Conservation (phyloP, 2,329 filamentous ascomycete species). For the Aspergillus ruber region DNA sequence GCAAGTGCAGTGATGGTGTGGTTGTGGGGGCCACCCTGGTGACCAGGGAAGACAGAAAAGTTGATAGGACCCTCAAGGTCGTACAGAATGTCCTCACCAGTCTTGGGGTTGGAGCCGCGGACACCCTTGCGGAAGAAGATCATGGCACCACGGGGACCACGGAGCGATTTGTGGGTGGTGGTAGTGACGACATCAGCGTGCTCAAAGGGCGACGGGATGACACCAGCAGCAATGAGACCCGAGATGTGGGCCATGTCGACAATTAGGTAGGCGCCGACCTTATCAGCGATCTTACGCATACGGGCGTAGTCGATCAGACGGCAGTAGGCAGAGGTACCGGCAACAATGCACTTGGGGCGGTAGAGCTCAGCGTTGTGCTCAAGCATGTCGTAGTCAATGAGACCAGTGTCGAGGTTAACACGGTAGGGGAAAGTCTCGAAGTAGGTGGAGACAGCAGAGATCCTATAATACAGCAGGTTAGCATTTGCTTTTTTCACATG, state of each 20-base stretch:
- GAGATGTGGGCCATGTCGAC: conserved; percentile 98
- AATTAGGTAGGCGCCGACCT: conserved; percentile 84
- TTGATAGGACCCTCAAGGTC: conserved; percentile 93
- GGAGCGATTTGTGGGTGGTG: conserved; percentile 94
- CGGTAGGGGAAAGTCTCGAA: conserved; percentile 97
- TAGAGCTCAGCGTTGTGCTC: conserved; percentile 83
- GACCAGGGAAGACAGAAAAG: conserved; percentile 91
- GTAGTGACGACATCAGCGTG: conserved; percentile 94
- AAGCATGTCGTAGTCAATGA: conserved; percentile 91
- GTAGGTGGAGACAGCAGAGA: conserved; percentile 98
- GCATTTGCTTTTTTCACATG: neutral
- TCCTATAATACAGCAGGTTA: conserved; percentile 43
- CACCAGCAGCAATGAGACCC: conserved; percentile 83
- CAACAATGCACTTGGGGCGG: conserved; percentile 91
- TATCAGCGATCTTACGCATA: conserved; percentile 85
- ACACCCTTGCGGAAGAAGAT: conserved; percentile 98
- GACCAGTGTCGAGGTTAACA: conserved; percentile 78
- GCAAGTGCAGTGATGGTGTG: conserved; percentile 96
- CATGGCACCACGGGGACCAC: conserved; percentile 90
- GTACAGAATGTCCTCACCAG: conserved; percentile 77
- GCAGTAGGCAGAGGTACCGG: conserved; percentile 92
- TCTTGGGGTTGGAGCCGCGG: conserved; percentile 73
- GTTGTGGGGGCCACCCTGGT: conserved; percentile 97
- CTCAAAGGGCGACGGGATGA: conserved; percentile 82
- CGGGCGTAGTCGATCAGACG: conserved; percentile 90